These are phyloP conservation scores for Oryza longistaminata DNA, from an alignment of 176 grass and related monocot species.

Conservation along the genomic window DNA sequence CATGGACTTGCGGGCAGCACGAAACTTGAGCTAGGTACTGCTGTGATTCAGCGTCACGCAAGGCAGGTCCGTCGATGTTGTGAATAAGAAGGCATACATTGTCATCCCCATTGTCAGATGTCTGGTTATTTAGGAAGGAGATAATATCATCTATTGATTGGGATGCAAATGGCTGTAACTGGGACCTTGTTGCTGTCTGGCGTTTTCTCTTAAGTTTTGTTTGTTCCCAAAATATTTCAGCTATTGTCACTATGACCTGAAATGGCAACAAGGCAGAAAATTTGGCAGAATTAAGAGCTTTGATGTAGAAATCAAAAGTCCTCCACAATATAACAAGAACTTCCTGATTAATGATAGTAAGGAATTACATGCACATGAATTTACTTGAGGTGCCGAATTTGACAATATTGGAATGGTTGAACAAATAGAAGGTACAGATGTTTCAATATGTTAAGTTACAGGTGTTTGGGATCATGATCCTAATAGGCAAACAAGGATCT, in stretches of 20 bases:
- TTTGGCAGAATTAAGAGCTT: background rate
- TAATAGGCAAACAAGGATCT: background rate
- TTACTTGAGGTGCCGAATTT: background rate
- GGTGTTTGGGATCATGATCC: background rate
- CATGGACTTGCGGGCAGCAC: constrained; percentile 63
- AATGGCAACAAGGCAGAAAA: constrained; percentile 36
- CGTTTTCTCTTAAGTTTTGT: constrained; percentile 55
- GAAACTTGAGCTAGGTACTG: constrained; percentile 78
- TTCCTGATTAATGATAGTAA: background rate
- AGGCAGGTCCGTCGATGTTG: constrained; percentile 86
- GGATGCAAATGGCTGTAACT: constrained; percentile 49
- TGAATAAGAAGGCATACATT: constrained; percentile 76
- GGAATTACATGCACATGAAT: constrained; percentile 21
- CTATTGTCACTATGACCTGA: constrained; percentile 70
- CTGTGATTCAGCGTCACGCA: constrained; percentile 82
- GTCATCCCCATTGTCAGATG: constrained; percentile 44
- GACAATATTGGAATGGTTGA: background rate
- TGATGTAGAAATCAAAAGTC: background rate
- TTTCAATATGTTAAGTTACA: constrained; percentile 1
- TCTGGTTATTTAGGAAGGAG: constrained; percentile 63
- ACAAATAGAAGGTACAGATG: background rate
- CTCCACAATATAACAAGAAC: background rate
- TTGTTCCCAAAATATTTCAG: constrained; percentile 78
- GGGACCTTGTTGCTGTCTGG: constrained; percentile 53
- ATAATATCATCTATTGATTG: constrained; percentile 78